Evolutionary conservation across 2,329 filamentous ascomycete genomes (phyloP), one percentile per base, ranked within the genome.

Genomic region (Alternaria novae-zelandiae): DNA sequence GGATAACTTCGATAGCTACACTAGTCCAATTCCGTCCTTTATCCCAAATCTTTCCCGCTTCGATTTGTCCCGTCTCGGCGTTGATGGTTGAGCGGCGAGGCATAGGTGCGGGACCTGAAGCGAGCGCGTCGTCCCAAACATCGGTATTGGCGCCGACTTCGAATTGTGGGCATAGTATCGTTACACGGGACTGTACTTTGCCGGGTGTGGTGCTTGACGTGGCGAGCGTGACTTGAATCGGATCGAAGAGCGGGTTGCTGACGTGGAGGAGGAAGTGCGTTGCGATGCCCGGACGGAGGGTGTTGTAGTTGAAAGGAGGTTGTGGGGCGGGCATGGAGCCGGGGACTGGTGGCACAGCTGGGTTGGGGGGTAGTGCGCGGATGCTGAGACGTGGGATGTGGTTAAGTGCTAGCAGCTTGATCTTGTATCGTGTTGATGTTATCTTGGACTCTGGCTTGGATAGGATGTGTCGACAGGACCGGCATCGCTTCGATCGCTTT

Each of bases 41-140:
- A 67, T 97, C 94, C 92, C 93, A 99, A n/a, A 98, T 90, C 81
- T 98, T 98, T 56, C 95, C 96, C 0, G 92, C 92, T 79, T 97
- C 94, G 15, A 92, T 88, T 15, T 75, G 72, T 4, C 71, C 71
- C 7, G 61, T 63, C 30, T 74, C 69, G 1, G 72, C 68, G 28
- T 70, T 72, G 28, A 68, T 61, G 26, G 70, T 60, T 3, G 72
- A 70, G 25, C 69, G 69, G 51, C 70, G 72, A 41, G 65, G 71
- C 75, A 69, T 75, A 78, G 77, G 77, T 78, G 76, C 81, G 70
- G 75, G 67, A 53, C 79, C 72, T 55, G 79, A 74, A 2, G 88
- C 76, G 11, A 97, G 85, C 0, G 94, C 95, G 76, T 98, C 96
- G 72, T 98, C 95, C 91, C 91, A 92, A 80, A 96, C 88, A 72